phyloP scores from a whole-genome alignment of 805 yeast genomes.

The Starmerella etchellsii region DNA sequence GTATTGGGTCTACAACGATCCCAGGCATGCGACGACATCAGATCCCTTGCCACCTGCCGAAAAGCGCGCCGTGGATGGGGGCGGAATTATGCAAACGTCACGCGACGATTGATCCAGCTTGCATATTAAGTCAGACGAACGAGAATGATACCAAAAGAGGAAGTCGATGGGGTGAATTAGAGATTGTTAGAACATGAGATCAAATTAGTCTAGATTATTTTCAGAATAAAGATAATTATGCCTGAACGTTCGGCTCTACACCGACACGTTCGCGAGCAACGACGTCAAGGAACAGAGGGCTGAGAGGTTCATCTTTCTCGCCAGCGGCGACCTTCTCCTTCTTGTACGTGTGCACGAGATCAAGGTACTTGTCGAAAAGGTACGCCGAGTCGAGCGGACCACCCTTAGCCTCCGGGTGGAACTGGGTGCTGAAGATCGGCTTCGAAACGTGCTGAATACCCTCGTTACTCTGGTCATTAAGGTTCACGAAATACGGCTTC shows the following conservation, averaged over 20 bases:
- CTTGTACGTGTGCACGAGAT: conserved; percentile 49
- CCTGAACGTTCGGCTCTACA: conserved; percentile 30
- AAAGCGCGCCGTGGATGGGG: too few species aligned
- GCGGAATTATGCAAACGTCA: too few species aligned
- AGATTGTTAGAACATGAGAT: too few species aligned
- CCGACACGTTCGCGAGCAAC: conserved; percentile 34
- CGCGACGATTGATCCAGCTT: too few species aligned
- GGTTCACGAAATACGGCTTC: conserved; percentile 79
- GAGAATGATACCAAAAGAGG: too few species aligned
- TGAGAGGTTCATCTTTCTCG: conserved; percentile 29
- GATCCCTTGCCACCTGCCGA: too few species aligned
- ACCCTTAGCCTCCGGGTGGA: conserved; percentile 99
- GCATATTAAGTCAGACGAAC: too few species aligned
- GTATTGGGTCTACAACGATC: too few species aligned
- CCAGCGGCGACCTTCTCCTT: conserved; percentile 33
- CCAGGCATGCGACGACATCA: too few species aligned
- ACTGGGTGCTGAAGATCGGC: conserved; percentile 94
- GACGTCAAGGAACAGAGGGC: conserved; percentile 32
- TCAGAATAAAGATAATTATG: too few species aligned
- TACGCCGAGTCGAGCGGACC: conserved; percentile 92
- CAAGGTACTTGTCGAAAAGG: conserved; percentile 81
- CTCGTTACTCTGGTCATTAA: conserved; percentile 92
- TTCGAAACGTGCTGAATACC: conserved; percentile 83
- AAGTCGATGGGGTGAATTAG: too few species aligned
- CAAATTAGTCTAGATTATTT: too few species aligned